Evolutionary conservation across 352 stramenopile genomes (phyloP).

Genomic region (Phytophthora sojae): DNA sequence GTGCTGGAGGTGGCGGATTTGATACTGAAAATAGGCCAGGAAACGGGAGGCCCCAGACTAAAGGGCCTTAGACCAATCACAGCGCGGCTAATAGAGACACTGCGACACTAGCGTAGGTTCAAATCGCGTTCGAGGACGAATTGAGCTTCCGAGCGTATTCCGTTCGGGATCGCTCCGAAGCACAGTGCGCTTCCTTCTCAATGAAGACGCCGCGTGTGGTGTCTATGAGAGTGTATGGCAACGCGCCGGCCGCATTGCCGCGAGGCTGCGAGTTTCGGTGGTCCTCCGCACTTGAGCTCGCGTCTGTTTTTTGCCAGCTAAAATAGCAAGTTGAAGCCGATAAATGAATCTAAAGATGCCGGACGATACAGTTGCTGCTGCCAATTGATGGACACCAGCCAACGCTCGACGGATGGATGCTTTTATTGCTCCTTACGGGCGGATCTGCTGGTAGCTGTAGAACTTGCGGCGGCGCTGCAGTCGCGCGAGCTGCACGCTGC

Average conservation of each 20-base stretch:
- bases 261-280: background rate
- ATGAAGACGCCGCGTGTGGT: background rate
- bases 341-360: conserved; percentile 11
- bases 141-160: too few species aligned
- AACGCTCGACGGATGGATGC: background rate
- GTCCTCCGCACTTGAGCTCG: background rate
- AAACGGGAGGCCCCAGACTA: background rate
- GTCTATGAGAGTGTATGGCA: conserved; percentile 3
- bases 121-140: background rate
- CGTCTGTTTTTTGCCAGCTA: background rate
- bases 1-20: conserved; percentile 11
- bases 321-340: background rate
- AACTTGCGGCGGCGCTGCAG: conserved; percentile 43
- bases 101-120: background rate
- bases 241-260: background rate
- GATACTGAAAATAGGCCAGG: background rate
- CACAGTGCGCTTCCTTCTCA: too few species aligned
- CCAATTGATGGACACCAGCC: conserved; percentile 10
- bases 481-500: conserved; percentile 51
- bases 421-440: background rate
- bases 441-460: conserved; percentile 45
- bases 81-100: background rate
- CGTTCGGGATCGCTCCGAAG: too few species aligned
- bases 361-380: conserved; percentile 7
- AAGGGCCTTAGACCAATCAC: background rate